Conservation (phyloP, 176 grass and related monocot genomes). For the Tuctoria greenei region DNA sequence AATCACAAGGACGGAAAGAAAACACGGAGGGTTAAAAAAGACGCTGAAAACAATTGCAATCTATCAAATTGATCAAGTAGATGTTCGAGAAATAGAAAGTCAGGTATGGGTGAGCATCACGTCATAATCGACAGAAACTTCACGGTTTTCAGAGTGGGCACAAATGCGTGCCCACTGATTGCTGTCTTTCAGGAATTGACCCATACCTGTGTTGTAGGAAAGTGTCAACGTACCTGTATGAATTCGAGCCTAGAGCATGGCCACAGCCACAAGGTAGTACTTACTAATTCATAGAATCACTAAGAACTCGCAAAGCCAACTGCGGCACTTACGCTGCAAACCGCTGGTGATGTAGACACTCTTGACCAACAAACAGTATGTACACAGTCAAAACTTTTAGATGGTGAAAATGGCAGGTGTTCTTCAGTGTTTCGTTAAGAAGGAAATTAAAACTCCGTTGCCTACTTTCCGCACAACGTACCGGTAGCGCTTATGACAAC, state of each 20-base stretch:
- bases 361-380: background rate
- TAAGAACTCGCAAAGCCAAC: background rate
- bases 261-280: background rate
- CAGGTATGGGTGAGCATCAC: background rate
- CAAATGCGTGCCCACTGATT: background rate
- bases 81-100: too few relatives aligned
- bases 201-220: background rate
- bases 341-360: background rate
- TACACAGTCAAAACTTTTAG: background rate
- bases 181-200: background rate
- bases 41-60: background rate
- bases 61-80: background rate
- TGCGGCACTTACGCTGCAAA: background rate
- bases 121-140: background rate
- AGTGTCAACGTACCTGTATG: slow-evolving; percentile 14
- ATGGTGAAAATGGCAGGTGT: background rate
- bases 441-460: background rate
- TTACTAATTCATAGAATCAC: background rate
- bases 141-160: background rate
- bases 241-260: background rate
- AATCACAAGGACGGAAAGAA: background rate
- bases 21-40: background rate
- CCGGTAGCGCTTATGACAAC: background rate
- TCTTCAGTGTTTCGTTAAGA: background rate
- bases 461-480: background rate